phyloP scores from a whole-genome alignment of 306 rosid genomes.

The Cicer yamashitae region DNA sequence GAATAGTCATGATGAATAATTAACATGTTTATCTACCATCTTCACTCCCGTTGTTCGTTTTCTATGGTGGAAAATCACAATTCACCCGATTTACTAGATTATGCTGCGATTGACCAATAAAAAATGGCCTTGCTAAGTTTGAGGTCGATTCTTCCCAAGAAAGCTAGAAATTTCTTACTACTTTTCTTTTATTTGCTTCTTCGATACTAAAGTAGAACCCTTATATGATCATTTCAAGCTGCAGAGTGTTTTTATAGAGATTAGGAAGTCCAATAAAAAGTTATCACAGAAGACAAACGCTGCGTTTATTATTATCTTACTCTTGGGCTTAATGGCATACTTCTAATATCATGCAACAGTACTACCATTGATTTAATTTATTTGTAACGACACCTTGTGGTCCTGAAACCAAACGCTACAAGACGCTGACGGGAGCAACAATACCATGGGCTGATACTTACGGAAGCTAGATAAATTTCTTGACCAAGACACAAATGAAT shows the following conservation, averaged over 20 bases:
- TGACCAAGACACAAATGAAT: conserved; percentile 20
- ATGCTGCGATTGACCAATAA: conserved; percentile 40
- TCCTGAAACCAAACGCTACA: conserved; percentile 9
- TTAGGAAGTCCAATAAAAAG: not conserved
- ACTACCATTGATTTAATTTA: not conserved
- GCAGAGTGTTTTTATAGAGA: conserved; percentile 13
- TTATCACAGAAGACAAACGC: not conserved
- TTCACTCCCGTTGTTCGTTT: conserved; percentile 31
- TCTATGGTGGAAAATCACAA: conserved; percentile 9
- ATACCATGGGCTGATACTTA: conserved; percentile 19
- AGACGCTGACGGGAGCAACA: conserved; percentile 5
- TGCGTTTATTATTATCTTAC: not conserved
- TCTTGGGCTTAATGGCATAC: not conserved
- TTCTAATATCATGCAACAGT: conserved; percentile 5
- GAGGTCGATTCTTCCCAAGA: conserved; percentile 38
- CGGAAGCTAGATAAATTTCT: not conserved
- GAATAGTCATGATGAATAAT: not conserved
- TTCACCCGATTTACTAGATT: conserved; percentile 23
- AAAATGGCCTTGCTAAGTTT: conserved; percentile 34
- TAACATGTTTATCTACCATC: conserved; percentile 15
- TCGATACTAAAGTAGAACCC: conserved; percentile 7
- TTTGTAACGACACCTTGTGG: not conserved
- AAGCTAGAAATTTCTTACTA: conserved; percentile 4
- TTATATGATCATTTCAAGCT: conserved; percentile 7
- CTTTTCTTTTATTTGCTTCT: not conserved